Percentiles rank a stretch among this genome's conserved stretches.
phyloP scores from a whole-genome alignment of 2,329 filamentous ascomycete genomes.

The Aspergillus quadricinctus region DNA sequence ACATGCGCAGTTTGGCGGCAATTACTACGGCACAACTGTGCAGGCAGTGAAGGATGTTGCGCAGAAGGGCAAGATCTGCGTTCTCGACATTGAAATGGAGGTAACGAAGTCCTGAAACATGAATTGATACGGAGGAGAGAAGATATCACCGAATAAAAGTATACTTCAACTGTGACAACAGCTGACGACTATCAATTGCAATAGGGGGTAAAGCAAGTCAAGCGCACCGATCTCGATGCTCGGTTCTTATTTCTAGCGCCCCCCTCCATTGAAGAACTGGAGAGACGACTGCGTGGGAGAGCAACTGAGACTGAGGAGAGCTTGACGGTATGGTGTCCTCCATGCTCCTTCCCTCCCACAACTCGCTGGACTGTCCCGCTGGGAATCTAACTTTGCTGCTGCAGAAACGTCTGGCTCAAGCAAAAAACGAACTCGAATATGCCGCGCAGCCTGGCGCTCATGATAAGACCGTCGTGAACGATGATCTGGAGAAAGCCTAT shows the following conservation, averaged over 20 bases:
- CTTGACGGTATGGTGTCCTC: slow-evolving; percentile 34
- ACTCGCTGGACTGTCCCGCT: background rate
- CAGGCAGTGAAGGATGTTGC: slow-evolving; percentile 72
- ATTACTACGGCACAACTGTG: slow-evolving; percentile 82
- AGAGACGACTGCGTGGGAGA: slow-evolving; percentile 67
- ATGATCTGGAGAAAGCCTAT: slow-evolving; percentile 58
- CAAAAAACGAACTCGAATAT: slow-evolving; percentile 69
- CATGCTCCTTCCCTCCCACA: background rate
- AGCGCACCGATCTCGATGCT: slow-evolving; percentile 66
- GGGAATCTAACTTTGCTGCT: background rate
- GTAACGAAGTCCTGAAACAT: slow-evolving; percentile 38
- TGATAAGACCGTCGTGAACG: slow-evolving; percentile 63
- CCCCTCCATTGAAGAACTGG: slow-evolving; percentile 68
- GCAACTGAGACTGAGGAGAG: slow-evolving; percentile 74
- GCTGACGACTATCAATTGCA: slow-evolving; percentile 3
- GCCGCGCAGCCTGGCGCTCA: slow-evolving; percentile 63
- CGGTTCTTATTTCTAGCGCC: slow-evolving; percentile 83
- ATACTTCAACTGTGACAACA: background rate
- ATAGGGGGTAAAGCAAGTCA: slow-evolving; percentile 87
- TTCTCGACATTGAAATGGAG: slow-evolving; percentile 97
- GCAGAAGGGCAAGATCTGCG: slow-evolving; percentile 67
- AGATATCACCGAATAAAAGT: background rate
- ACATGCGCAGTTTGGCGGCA: slow-evolving; percentile 78
- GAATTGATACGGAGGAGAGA: background rate
- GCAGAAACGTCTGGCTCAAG: slow-evolving; percentile 63